phyloP scores from a whole-genome alignment of 2,329 filamentous ascomycete species.

The Colletotrichum zoysiae region DNA sequence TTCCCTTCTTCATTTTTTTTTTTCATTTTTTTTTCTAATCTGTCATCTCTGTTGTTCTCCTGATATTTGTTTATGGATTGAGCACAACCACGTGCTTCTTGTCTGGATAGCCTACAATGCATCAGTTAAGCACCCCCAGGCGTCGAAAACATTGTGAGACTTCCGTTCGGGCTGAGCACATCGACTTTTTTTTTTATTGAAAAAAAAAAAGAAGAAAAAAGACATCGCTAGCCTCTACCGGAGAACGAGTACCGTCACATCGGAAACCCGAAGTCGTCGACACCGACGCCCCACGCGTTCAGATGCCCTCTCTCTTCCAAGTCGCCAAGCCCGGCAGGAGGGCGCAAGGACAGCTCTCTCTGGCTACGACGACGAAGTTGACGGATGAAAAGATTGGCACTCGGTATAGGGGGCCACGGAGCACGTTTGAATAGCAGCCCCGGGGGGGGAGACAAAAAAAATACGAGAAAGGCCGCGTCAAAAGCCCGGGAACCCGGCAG shows the following conservation, averaged over 20 bases:
- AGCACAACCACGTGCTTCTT: background rate
- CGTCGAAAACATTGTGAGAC: background rate
- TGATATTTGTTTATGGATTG: background rate
- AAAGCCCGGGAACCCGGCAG: too few species aligned
- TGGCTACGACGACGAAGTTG: too few species aligned
- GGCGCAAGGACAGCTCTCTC: background rate
- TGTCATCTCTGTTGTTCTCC: too few species aligned
- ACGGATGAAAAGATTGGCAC: too few species aligned
- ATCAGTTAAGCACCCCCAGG: background rate
- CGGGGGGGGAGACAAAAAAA: too few species aligned
- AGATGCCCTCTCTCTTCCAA: background rate
- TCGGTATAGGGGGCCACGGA: too few species aligned
- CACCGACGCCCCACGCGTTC: background rate
- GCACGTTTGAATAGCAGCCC: too few species aligned
- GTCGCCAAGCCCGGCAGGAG: background rate
- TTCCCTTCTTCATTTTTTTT: too few species aligned
- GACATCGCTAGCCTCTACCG: background rate
- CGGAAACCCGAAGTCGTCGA: background rate
- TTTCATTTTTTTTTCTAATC: too few species aligned
- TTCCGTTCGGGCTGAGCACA: background rate
- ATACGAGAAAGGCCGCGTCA: too few species aligned
- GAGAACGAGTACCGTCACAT: background rate
- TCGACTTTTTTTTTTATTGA: background rate
- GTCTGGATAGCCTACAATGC: background rate
- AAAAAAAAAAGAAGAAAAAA: background rate